Base-by-base conservation (phyloP, 306 rosid species). In the Medicago ruthenica region DNA sequence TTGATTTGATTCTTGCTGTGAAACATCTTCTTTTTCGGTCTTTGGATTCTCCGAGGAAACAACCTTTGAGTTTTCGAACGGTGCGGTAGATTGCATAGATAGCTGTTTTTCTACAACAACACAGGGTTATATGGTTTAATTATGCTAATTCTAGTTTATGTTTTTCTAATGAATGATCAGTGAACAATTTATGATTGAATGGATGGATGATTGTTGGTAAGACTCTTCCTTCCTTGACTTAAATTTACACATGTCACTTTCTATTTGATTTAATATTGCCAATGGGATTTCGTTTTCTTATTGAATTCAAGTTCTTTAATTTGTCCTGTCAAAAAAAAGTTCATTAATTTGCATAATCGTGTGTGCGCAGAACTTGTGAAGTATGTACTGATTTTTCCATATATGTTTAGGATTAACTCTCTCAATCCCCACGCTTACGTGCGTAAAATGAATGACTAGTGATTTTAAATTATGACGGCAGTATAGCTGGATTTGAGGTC, bases 1-100 rank as follows among this genome's bases (percentile, higher is more conserved):
- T 71, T 39, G 88, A 88, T 2, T 74, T 93, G 83, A 91, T 93
- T 17, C 54, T 78, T 9, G 93, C 87, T 0, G 53, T 91, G 87
- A 93, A 87, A 71, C 91, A 91, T 7, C 86, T 91, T 11, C 82
- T 93, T 34, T 67, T 86, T 12, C 84, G 97, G n/a, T 73, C 87
- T 12, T 57, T 91, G 58, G 87, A 84, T 41, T 85, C 88, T 67
- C 87, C 88, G 0, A 82, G 75, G 51, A 85, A 83, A 39, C 44
- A 80, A 1, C 42, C 41, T 42, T 17, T 80, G 45, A 16, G 58
- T 3, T 67, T 41, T 77, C 81, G 14, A 34, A 34, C 44, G 10
- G 11, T 85, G n/a, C 0, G 70, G 65, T 39, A 84, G 85, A 41
- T 86, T 93, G 11, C 81, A 24, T 7, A 83, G 86, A 24, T 7